These are phyloP conservation scores for Eimeria acervulina DNA, from an alignment of 169 alveolate species.

Conservation along the genomic window DNA sequence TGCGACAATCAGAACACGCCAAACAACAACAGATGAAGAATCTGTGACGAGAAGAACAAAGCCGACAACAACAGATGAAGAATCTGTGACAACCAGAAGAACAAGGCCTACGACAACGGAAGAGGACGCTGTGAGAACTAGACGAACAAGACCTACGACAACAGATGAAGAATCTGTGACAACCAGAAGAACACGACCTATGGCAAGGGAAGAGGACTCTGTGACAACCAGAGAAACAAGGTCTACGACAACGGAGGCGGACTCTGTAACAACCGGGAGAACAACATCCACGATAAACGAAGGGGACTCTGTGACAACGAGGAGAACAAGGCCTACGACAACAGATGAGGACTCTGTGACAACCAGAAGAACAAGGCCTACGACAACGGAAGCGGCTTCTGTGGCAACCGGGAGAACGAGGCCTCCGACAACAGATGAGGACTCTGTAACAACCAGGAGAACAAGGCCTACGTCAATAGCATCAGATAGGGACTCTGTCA, in stretches of 20 bases:
- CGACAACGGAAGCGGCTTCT: background rate
- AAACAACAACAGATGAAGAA: background rate
- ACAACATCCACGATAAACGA: background rate
- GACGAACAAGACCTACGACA: background rate
- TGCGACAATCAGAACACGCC: background rate
- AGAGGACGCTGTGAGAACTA: background rate
- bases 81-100: background rate
- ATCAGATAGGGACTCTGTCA: slow-evolving; percentile 2
- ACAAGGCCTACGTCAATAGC: background rate
- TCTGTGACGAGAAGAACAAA: too few species aligned
- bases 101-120: background rate
- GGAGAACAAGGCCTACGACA: slow-evolving; percentile 37
- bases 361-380: slow-evolving; percentile 13
- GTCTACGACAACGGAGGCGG: background rate
- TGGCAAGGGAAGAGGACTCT: too few species aligned
- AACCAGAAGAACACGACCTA: too few species aligned
- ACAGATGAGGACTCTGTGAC: too few species aligned
- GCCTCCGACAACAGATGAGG: background rate
- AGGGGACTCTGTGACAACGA: background rate
- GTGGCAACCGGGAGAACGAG: slow-evolving; percentile 39
- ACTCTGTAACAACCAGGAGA: background rate
- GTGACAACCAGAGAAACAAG: slow-evolving; percentile 24
- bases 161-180: too few species aligned
- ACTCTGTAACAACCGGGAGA: background rate
- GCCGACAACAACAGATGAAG: too few species aligned